A percentile compares a stretch with the other conserved stretches of the same genome.
Conservation (phyloP, 768 basidiomycete genomes). For the Hebeloma cylindrosporum region DNA sequence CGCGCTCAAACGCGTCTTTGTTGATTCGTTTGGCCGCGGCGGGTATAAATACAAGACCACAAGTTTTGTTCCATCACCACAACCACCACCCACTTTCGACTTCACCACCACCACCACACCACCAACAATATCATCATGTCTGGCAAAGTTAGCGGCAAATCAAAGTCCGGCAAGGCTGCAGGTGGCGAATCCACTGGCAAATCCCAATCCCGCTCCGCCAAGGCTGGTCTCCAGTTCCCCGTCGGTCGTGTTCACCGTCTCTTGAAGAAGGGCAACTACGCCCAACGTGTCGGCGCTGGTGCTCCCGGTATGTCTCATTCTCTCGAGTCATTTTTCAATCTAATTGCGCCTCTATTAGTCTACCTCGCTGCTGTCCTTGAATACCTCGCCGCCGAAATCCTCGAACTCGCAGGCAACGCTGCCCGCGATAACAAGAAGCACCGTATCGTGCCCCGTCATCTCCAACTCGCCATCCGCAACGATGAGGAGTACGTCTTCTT, state of each 20-base stretch:
- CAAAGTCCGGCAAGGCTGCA: constrained; percentile 54
- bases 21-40: constrained; percentile 26
- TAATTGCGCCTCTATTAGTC: constrained; percentile 40
- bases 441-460: constrained; percentile 91
- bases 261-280: constrained; percentile 85
- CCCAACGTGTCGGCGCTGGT: constrained; percentile 85
- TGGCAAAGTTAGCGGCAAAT: constrained; percentile 38
- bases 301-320: constrained; percentile 59
- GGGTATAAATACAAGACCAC: constrained; percentile 37
- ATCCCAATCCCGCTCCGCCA: constrained; percentile 68
- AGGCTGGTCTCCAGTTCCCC: constrained; percentile 81
- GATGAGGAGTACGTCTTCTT: constrained; percentile 66
- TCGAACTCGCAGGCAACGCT: constrained; percentile 88
- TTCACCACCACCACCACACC: constrained; percentile 9
- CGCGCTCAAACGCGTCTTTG: constrained; percentile 38
- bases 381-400: constrained; percentile 91
- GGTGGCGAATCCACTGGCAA: constrained; percentile 56
- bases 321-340: not conserved
- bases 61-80: constrained; percentile 16
- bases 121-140: constrained; percentile 37
- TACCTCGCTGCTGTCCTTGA: constrained; percentile 91
- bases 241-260: constrained; percentile 93
- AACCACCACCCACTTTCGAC: constrained; percentile 15
- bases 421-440: constrained; percentile 86
- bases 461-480: constrained; percentile 91